Evolutionary conservation across 2,329 filamentous ascomycete species (phyloP).

Genomic region (Trichoderma sp.): DNA sequence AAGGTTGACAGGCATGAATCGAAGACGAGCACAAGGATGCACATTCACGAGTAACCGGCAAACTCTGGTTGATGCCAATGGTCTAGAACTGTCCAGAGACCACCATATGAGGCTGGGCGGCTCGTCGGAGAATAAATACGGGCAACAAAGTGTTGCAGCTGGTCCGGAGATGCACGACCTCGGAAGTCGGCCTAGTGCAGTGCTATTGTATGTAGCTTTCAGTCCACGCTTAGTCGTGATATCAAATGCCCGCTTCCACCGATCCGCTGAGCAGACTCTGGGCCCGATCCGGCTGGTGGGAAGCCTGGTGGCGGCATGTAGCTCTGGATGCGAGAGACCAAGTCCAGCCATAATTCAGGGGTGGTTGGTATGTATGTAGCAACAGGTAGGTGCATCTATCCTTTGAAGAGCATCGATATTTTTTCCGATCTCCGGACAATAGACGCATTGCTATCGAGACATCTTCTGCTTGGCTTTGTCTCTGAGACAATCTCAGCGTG

Average conservation of each 20-base stretch:
- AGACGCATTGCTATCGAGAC: not conserved
- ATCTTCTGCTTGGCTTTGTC: not conserved
- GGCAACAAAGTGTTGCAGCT: not conserved
- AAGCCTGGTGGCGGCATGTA: not conserved
- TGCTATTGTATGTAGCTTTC: not conserved
- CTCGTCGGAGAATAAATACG: not conserved
- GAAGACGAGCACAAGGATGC: not conserved
- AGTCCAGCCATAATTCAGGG: not conserved
- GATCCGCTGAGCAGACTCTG: not conserved
- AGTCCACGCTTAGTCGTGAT: not conserved
- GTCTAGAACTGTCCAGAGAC: constrained; percentile 1
- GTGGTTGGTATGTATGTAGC: not conserved
- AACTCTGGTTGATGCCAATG: not conserved
- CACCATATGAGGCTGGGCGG: not conserved
- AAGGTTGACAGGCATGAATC: not conserved
- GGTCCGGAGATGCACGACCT: not conserved
- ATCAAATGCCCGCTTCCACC: constrained; percentile 1
- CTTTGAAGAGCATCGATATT: not conserved
- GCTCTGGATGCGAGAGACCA: not conserved
- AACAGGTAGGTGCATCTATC: not conserved
- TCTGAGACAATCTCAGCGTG: not conserved
- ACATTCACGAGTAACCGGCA: not conserved
- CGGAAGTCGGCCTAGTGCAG: constrained; percentile 3
- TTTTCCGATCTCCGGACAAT: not conserved
- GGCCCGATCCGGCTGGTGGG: constrained; percentile 1